phyloP scores from a whole-genome alignment of 192 early-diverging fungal species.

The Coemansia sp. region DNA sequence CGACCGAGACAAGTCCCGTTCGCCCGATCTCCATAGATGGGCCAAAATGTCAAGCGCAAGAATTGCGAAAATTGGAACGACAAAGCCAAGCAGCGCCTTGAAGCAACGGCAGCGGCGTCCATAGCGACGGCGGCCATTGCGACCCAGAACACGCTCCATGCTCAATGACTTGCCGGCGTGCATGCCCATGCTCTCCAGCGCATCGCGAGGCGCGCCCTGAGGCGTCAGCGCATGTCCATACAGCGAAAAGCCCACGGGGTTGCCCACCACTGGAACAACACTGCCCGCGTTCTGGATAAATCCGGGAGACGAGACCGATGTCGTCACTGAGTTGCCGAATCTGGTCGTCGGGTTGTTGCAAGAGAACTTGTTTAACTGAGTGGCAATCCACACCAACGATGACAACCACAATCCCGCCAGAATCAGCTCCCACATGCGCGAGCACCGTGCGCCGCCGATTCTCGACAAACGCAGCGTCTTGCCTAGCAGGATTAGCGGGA shows the following conservation, averaged over 20 bases:
- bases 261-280: background rate
- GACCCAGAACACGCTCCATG: slow-evolving; percentile 31
- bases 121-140: slow-evolving; percentile 40
- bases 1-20: slow-evolving; percentile 12
- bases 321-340: background rate
- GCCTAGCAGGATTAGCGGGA: slow-evolving; percentile 40
- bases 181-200: slow-evolving; percentile 18
- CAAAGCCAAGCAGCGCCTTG: slow-evolving; percentile 48
- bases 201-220: slow-evolving; percentile 30
- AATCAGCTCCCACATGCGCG: slow-evolving; percentile 46
- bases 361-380: slow-evolving; percentile 52
- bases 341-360: slow-evolving; percentile 20
- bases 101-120: slow-evolving; percentile 40
- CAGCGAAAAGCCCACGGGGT: slow-evolving; percentile 38
- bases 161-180: background rate
- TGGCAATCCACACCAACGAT: slow-evolving; percentile 53
- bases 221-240: slow-evolving; percentile 47
- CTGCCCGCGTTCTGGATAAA: slow-evolving; percentile 2
- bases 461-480: slow-evolving; percentile 33
- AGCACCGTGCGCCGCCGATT: slow-evolving; percentile 38
- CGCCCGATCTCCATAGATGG: slow-evolving; percentile 33
- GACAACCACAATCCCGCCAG: slow-evolving; percentile 49
- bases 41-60: slow-evolving; percentile 38
- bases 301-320: slow-evolving; percentile 6
- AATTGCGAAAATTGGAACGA: slow-evolving; percentile 49